Conservation (phyloP, 2,329 filamentous ascomycete genomes). For the Corinectria fuckeliana region DNA sequence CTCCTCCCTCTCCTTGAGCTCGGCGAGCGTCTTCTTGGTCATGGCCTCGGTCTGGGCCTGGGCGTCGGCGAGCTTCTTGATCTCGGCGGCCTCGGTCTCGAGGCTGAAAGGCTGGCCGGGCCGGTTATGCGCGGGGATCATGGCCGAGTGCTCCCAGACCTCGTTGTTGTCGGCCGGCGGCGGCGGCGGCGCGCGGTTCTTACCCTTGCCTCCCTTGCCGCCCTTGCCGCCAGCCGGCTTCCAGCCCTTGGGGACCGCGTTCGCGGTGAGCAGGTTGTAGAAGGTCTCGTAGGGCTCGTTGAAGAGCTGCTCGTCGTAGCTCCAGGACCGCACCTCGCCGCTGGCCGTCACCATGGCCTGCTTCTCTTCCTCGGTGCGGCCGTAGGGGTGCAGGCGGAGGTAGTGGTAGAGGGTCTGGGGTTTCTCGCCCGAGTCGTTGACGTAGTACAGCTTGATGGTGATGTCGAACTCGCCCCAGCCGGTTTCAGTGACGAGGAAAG, state of each 20-base stretch:
- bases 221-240: slow-evolving; percentile 58
- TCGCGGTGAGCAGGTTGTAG: slow-evolving; percentile 83
- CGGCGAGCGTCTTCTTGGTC: slow-evolving; percentile 62
- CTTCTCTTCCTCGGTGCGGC: slow-evolving; percentile 77
- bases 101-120: slow-evolving; percentile 76
- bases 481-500: slow-evolving; percentile 89
- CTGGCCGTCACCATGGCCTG: slow-evolving; percentile 63
- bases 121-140: slow-evolving; percentile 72
- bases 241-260: slow-evolving; percentile 62
- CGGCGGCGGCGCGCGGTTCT: slow-evolving; percentile 49
- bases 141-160: slow-evolving; percentile 71
- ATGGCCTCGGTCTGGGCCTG: slow-evolving; percentile 68
- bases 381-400: slow-evolving; percentile 89
- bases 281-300: slow-evolving; percentile 96
- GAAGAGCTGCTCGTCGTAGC: slow-evolving; percentile 94
- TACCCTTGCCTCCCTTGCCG: no score
- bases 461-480: slow-evolving; percentile 99
- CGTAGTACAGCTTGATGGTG: slow-evolving; percentile 92
- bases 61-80: slow-evolving; percentile 68
- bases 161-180: slow-evolving; percentile 52
- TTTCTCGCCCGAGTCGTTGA: slow-evolving; percentile 87
- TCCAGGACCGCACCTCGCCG: slow-evolving; percentile 76
- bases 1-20: slow-evolving; percentile 70
- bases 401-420: slow-evolving; percentile 95
- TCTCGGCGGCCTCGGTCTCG: slow-evolving; percentile 70